These are phyloP conservation scores for Microbotryum scabiosae DNA, from an alignment of 1,284 basidiomycete species.

Conservation along the genomic window DNA sequence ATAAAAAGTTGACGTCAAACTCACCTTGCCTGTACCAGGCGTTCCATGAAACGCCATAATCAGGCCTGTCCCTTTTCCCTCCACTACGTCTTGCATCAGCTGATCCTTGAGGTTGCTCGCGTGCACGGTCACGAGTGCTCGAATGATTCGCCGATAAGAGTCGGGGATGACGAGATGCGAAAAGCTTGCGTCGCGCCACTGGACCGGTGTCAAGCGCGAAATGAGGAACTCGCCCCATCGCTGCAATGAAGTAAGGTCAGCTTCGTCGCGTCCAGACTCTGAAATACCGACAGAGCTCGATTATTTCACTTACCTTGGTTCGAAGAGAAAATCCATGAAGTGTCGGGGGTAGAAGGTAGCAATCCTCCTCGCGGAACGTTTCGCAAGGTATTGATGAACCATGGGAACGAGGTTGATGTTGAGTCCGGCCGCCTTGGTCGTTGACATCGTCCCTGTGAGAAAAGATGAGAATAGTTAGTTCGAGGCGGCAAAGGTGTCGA, in stretches of 20 bases:
- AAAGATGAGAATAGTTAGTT: background rate
- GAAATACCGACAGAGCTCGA: too few species aligned
- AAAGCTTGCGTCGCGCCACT: constrained; percentile 13
- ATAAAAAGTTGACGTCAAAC: background rate
- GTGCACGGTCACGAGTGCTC: constrained; percentile 26
- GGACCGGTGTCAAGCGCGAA: constrained; percentile 10
- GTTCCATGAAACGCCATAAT: constrained; percentile 23
- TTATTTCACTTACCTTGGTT: background rate
- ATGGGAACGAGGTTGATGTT: background rate
- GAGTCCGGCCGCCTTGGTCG: background rate
- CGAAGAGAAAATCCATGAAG: constrained; percentile 11
- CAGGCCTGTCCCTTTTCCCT: constrained; percentile 24
- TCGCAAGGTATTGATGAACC: background rate
- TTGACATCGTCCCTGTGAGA: constrained; percentile 4
- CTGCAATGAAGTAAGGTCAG: background rate
- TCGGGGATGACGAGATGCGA: constrained; percentile 23
- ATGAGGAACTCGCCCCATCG: constrained; percentile 25
- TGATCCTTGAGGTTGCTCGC: constrained; percentile 15
- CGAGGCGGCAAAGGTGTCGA: background rate
- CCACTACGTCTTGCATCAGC: constrained; percentile 21
- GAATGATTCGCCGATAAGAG: constrained; percentile 22
- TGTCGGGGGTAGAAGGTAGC: constrained; percentile 4
- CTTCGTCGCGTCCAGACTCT: too few species aligned
- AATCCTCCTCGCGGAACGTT: background rate
- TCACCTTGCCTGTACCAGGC: constrained; percentile 15